A percentile compares a stretch with the other conserved stretches of the same genome.
Evolutionary conservation across 345 rosid genomes (phyloP).

Genomic region (Citrus australasica): DNA sequence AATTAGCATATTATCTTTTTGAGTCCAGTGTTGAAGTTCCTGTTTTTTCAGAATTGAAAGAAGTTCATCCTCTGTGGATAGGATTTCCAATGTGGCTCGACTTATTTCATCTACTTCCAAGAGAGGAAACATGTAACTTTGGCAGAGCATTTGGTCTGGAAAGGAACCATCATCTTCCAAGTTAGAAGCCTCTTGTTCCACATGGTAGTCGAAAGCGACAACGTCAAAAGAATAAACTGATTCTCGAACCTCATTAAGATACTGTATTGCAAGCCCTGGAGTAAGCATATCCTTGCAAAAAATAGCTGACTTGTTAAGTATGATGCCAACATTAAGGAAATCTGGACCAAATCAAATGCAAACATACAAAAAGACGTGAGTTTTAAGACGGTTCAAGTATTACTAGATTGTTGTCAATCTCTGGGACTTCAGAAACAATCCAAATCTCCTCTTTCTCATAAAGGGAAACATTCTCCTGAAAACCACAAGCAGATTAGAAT

Average conservation of each 20-base stretch:
- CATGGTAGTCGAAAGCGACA: constrained; percentile 36
- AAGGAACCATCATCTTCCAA: constrained; percentile 43
- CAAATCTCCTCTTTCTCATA: constrained; percentile 32
- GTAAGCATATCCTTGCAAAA: constrained; percentile 47
- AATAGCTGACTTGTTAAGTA: neutral
- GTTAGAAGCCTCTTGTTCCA: constrained; percentile 27
- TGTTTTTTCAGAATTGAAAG: constrained; percentile 40
- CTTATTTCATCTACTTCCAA: constrained; percentile 67
- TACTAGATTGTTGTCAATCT: constrained; percentile 45
- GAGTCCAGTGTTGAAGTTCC: constrained; percentile 28
- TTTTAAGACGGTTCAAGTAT: neutral
- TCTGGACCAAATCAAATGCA: neutral
- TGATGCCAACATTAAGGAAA: neutral
- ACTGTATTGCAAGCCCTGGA: constrained; percentile 27
- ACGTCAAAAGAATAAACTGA: constrained; percentile 50
- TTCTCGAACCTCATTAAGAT: constrained; percentile 37
- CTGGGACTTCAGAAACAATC: constrained; percentile 37
- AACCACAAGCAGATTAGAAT: neutral
- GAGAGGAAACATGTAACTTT: constrained; percentile 42
- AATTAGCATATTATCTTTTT: constrained; percentile 22
- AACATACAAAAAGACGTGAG: neutral
- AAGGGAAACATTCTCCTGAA: constrained; percentile 41
- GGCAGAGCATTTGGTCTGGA: constrained; percentile 31
- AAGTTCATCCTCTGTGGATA: constrained; percentile 41
- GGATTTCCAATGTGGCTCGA: constrained; percentile 37